Base-by-base conservation (phyloP, 2,329 filamentous ascomycete genomes). In the Colletotrichum tabaci region DNA sequence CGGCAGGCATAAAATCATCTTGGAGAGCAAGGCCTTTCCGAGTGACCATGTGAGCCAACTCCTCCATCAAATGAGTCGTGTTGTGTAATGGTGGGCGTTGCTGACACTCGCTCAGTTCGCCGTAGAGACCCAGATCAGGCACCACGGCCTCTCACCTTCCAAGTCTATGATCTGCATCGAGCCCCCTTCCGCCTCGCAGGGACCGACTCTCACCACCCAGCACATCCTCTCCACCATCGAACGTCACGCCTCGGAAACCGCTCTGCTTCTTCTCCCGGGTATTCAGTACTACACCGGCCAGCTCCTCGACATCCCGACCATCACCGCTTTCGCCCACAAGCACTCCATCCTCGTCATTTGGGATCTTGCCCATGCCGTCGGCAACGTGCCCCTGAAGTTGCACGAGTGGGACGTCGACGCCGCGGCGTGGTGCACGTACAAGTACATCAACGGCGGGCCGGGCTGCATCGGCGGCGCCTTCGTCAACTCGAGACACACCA, bases 251-350 rank as follows among this genome's bases (percentile, higher is more conserved):
- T 86, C 90, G 1, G 89, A 89, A 7, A 91, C 94, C 0, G 93
- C 94, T 1, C 82, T 98, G 10, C 83, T 98, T 0, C 88, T 98
- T 5, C 89, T 98, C 0, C 94, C 95, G 0, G 95, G 94, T 12
- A 92, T 98, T 52, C 95, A 98, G 79, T 98, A 95, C 84, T 98
- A 97, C 83, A 96, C 93, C 0, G 95, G 95, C 66, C 95, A 98
- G 80, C 89, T 93, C 67, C 93, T 98, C 76, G 94, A 98, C 80
- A 95, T 98, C 4, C 82, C 89, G 53, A 87, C 84, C 53, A 98
- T 98, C 80, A 98, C 95, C 0, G 87, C 87, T 1, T 88, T 95
- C 82, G 95, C 95, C 0, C 92, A 92, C 74, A 86, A 85, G 0
- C 89, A 89, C 74, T 93, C 91, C 61, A 90, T 97, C 53, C 81